Base-by-base conservation (phyloP, 192 early-diverging fungal species). In the Pilaira anomala region DNA sequence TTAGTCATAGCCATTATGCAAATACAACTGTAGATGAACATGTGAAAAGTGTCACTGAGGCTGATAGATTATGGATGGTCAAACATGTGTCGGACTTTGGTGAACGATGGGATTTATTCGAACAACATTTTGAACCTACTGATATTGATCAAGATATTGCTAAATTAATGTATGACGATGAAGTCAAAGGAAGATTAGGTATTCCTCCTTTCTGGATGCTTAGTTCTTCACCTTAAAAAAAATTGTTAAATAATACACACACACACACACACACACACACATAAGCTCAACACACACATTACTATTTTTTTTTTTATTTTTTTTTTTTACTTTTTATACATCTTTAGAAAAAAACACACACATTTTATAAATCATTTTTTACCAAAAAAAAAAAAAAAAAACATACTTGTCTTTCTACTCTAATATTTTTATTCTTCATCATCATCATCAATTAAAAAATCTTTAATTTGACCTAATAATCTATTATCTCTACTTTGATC, bases 361-460 rank as follows among this genome's bases (percentile, higher is more conserved):
- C 5, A 40, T 40, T n/a, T 12, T 8, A 40, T 8, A 40, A 40
- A 40, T 5, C 44, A 46, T 13, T 18, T 16, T 45, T 46, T 46
- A 13, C 18, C 44, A n/a, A 45, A 45, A 45, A 45, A 45, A 45
- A 45, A 46, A 18, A 46, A 46, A 46, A 46, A 46, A 46, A 19
- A 18, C 16, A 13, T 46, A 46, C 5, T 46, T 16, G 13, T 7
- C 5, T 19, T 46, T 18, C 16, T 46, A 7, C 16, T 46, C 16
- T 18, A 18, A 45, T 18, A 46, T 19, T 5, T 19, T 46, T 51
- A 36, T n/a, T 74, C 46, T 24, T 77, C 68, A 24, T 83, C 78
- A 18, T 81, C 68, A 62, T 83, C 80, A n/a, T 52, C 64, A 46
- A 90, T 74, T 48, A 90, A 66, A 66, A 85, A 90, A 28, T 83